phyloP scores from a whole-genome alignment of 2,329 filamentous ascomycete species.

The Alternaria burnsii region DNA sequence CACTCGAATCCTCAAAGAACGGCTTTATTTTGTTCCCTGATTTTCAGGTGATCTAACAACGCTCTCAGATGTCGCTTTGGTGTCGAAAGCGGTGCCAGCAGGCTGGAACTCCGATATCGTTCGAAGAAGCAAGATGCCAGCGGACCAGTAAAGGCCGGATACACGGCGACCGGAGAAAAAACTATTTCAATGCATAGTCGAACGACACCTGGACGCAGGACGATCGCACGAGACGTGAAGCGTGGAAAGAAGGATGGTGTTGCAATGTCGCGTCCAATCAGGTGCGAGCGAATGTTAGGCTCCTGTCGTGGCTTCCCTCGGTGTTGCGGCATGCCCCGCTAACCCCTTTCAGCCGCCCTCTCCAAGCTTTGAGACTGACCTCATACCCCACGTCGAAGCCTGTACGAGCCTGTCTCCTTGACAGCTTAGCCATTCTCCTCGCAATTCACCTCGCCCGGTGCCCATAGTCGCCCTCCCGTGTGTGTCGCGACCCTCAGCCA shows the following conservation, averaged over 20 bases:
- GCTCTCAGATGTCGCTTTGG: neutral
- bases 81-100: neutral
- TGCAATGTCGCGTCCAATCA: conserved; percentile 25
- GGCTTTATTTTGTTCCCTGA: neutral
- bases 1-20: neutral
- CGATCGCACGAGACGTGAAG: neutral
- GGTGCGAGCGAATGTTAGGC: conserved; percentile 18
- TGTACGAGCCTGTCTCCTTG: conserved; percentile 24
- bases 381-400: conserved; percentile 40
- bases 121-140: neutral
- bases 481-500: conserved; percentile 44
- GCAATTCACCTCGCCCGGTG: conserved; percentile 31
- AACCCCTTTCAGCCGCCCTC: conserved; percentile 32
- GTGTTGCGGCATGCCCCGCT: conserved; percentile 25
- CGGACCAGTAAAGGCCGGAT: neutral
- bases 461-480: conserved; percentile 28
- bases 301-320: conserved; percentile 24
- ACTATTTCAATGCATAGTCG: neutral
- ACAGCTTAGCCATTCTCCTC: conserved; percentile 31
- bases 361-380: conserved; percentile 36
- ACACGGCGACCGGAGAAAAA: neutral
- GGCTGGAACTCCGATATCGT: neutral
- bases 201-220: neutral
- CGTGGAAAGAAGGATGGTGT: neutral
- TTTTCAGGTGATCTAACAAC: neutral